Percentiles rank a stretch among this genome's conserved stretches.
Conservation (phyloP, 2,329 filamentous ascomycete species). For the Penicillium sp. region DNA sequence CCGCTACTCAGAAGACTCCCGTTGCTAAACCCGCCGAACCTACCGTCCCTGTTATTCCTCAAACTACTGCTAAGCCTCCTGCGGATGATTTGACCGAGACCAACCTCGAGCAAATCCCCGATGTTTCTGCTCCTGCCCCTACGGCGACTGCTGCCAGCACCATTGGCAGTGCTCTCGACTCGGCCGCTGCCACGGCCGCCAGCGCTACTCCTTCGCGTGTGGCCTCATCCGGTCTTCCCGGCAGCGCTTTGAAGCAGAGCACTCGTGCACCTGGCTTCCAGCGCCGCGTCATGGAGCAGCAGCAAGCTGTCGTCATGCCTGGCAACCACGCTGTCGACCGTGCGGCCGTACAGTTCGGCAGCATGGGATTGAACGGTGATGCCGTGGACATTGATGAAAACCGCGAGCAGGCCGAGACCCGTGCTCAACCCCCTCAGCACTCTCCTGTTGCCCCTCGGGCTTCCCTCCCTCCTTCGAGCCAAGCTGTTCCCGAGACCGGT, state of each 20-base stretch:
- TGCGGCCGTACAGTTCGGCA: constrained; percentile 90
- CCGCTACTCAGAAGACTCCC: constrained; percentile 31
- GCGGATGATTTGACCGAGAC: constrained; percentile 82
- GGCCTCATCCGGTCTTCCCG: constrained; percentile 66
- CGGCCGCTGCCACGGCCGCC: constrained; percentile 56
- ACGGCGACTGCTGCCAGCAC: constrained; percentile 86
- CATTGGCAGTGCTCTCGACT: constrained; percentile 77
- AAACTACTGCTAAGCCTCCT: constrained; percentile 56
- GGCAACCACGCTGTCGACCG: constrained; percentile 92
- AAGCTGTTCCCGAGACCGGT: constrained; percentile 34
- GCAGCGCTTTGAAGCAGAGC: constrained; percentile 72
- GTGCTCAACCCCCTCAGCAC: constrained; percentile 86
- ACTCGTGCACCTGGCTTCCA: constrained; percentile 73
- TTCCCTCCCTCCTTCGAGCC: constrained; percentile 67
- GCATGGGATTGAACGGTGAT: constrained; percentile 78
- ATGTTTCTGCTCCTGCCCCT: constrained; percentile 68
- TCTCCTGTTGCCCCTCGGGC: constrained; percentile 84
- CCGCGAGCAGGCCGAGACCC: constrained; percentile 89
- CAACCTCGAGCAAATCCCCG: constrained; percentile 86
- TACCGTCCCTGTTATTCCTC: constrained; percentile 34
- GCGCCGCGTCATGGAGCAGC: constrained; percentile 83
- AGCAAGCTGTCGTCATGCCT: constrained; percentile 97
- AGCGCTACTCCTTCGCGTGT: constrained; percentile 51
- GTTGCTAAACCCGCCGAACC: constrained; percentile 34
- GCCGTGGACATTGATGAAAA: constrained; percentile 79